These are phyloP conservation scores for Cytospora mali DNA, from an alignment of 2,329 filamentous ascomycete genomes.

Conservation along the genomic window DNA sequence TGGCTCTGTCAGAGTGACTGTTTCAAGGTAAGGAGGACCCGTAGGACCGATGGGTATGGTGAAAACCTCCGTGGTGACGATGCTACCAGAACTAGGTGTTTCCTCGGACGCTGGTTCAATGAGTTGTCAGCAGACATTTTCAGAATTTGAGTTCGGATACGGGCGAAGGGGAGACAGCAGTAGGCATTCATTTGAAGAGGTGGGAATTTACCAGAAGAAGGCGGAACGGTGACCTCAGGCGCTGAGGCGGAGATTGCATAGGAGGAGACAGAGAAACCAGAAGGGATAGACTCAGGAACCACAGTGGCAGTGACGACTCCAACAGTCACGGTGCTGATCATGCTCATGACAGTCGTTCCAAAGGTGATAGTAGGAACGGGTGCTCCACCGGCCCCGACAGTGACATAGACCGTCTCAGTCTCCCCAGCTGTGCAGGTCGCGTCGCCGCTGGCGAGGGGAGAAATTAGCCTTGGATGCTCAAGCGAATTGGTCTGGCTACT, in stretches of 20 bases:
- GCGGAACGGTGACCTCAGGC: neutral
- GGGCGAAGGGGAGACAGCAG: neutral
- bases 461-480: slow-evolving; percentile 25
- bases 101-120: neutral
- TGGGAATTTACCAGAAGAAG: slow-evolving; percentile 24
- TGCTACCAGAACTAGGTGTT: neutral
- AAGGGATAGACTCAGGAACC: slow-evolving; percentile 16
- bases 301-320: slow-evolving; percentile 32
- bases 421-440: slow-evolving; percentile 43
- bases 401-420: slow-evolving; percentile 52
- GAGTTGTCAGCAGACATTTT: neutral
- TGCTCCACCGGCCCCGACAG: slow-evolving; percentile 41
- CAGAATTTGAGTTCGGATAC: no score
- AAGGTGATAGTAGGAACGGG: slow-evolving; percentile 24
- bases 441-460: slow-evolving; percentile 15
- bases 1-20: slow-evolving; percentile 28
- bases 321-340: slow-evolving; percentile 30
- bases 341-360: slow-evolving; percentile 22
- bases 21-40: slow-evolving; percentile 22
- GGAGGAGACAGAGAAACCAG: slow-evolving; percentile 8
- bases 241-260: slow-evolving; percentile 13
- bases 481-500: slow-evolving; percentile 21
- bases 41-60: slow-evolving; percentile 14
- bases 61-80: slow-evolving; percentile 18
- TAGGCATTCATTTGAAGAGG: neutral